phyloP scores from a whole-genome alignment of 176 grass and related monocot species.

The Musa beccarii region DNA sequence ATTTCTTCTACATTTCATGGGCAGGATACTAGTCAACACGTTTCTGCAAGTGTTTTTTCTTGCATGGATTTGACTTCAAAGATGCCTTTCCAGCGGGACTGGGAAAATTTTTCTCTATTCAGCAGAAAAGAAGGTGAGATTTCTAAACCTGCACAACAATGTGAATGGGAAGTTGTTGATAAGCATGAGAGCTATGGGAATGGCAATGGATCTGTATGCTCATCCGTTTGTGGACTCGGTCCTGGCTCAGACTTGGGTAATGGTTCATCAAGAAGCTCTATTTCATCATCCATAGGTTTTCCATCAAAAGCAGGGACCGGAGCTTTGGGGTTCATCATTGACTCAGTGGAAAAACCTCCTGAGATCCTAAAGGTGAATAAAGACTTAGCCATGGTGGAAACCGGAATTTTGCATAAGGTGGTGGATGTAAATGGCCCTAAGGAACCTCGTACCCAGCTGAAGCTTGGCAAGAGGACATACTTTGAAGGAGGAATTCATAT shows the following conservation, averaged over 20 bases:
- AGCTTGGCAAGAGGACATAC: slow-evolving; percentile 7
- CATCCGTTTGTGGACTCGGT: neutral
- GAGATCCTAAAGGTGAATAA: neutral
- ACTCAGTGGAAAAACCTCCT: neutral
- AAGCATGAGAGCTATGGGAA: neutral
- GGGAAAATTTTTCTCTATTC: neutral
- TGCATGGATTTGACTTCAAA: neutral
- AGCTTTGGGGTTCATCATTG: neutral
- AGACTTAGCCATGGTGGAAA: neutral
- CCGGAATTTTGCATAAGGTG: neutral
- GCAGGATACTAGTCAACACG: neutral
- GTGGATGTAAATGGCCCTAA: neutral
- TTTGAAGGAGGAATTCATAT: neutral
- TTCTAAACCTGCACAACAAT: neutral
- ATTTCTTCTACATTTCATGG: neutral
- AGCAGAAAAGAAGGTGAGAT: slow-evolving; percentile 1
- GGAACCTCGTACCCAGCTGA: neutral
- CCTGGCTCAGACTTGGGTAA: slow-evolving; percentile 10
- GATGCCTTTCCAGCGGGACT: slow-evolving; percentile 1
- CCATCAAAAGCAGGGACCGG: neutral
- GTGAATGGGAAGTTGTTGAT: neutral
- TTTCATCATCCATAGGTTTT: neutral
- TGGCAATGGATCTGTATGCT: neutral
- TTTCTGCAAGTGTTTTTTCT: neutral
- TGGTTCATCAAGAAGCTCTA: slow-evolving; percentile 1